Base-by-base conservation (phyloP, 306 rosid species). In the Argentina anserina region DNA sequence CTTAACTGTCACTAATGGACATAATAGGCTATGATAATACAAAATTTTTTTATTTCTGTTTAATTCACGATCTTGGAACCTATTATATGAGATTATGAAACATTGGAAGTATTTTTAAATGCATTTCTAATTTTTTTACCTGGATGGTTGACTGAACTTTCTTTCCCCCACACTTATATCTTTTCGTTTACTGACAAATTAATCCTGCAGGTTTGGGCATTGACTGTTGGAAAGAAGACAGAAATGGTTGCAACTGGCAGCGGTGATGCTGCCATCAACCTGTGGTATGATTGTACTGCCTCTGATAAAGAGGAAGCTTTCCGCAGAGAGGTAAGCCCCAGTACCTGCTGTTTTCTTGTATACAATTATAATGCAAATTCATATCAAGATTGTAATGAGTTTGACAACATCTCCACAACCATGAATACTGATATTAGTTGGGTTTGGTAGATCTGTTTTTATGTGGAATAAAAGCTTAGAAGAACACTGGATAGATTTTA, bases 201-300 rank as follows among this genome's bases (percentile, higher is more conserved):
- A 78, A 52, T 26, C 53, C 71, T 86, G 80, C 84, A 93, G 98
- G 91, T 94, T 62, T 94, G 96, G 90, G 97, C 96, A 59, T 81
- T 93, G 83, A 87, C 98, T 67, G 89, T 90, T 70, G 91, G 98
- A 53, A 90, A 78, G 82, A 93, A 93, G 82, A 83, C 98, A 45
- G 97, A 93, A 84, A 86, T 87, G 90, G 84, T 93, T 78, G 98
- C 97, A 82, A 90, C 97, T 55, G 98, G 98, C 74, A 95, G 98
- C 15, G 67, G 96, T 59, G 93, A 93, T 75, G 97, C 93, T 74
- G 83, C 87, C 76, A 78, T 93, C 75, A 93, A 90, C 81, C 46
- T 93, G 36, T 93, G 98, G 96, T 80, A 77, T 75, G 98, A 93
- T 82, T 93, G 89, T 82, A 93, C 97, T 41, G 89, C 87, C 56